Base-by-base conservation (phyloP, 306 rosid genomes). In the Canavalia ensiformis region DNA sequence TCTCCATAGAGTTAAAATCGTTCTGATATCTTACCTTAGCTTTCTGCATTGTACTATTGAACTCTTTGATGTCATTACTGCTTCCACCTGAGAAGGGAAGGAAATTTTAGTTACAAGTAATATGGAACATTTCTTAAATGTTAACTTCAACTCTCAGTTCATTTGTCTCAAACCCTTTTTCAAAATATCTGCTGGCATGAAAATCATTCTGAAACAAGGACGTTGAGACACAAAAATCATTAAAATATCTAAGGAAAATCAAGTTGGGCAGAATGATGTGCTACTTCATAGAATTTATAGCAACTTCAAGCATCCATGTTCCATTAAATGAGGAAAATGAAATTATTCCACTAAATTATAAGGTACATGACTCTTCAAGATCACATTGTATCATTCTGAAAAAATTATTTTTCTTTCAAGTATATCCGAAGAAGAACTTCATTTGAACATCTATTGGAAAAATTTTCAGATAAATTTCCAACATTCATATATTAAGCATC, bases 21-120 rank as follows among this genome's bases (percentile, higher is more conserved):
- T 62, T 54, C 6, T 74, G 56, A 46, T 62, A 34, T 82, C 92
- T 85, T 83, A 92, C 98, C 71, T 71, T 83, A 71, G 82, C 34
- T 74, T 81, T 86, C 29, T 81, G 88, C 30, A 6, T 39, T 68
- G 57, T 72, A 13, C 47, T 72, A 29, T 81, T 72, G n/a, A 49
- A 74, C 66, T 91, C 91, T 65, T 30, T 80, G 64, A 35, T 71
- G 28, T 72, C 82, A 51, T 87, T 70, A 68, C 66, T 84, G 68
- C 71, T 81, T 69, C 76, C 86, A 49, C 84, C 97, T 91, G 80
- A 55, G 46, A 81, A 87, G 71, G 29, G 33, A 81, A 54, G 29
- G 2, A 42, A 70, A 30, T 1, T 60, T 68, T 33, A 42, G 51
- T 33, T 71, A 57, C 39, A 68, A 29, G 10, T 45, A 44, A 29